phyloP scores from a whole-genome alignment of 176 grass and related monocot species.

The Themeda triandra region DNA sequence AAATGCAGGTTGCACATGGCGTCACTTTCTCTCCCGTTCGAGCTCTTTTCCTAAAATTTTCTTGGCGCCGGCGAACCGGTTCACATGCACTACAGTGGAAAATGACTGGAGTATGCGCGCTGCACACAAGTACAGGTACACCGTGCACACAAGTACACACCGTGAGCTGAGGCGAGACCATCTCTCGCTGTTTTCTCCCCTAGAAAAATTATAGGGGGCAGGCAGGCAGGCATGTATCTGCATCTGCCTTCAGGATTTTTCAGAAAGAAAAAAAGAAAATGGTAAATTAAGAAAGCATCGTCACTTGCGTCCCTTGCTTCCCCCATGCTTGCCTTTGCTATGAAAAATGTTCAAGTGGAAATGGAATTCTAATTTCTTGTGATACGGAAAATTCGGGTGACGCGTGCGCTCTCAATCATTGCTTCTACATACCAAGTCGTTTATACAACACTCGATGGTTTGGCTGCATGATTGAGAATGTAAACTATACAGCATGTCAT shows the following conservation, averaged over 20 bases:
- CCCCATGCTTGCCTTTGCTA: background rate
- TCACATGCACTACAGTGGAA: slow-evolving; percentile 51
- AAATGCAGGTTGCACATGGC: background rate
- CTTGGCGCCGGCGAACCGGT: background rate
- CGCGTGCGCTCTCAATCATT: slow-evolving; percentile 35
- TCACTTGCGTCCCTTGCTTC: background rate
- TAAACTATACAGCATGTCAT: background rate
- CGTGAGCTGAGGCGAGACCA: background rate
- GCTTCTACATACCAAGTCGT: background rate
- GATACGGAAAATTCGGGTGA: background rate
- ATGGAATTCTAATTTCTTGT: background rate
- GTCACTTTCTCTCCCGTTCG: background rate
- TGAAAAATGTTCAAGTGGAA: background rate
- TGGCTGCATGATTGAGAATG: slow-evolving; percentile 18
- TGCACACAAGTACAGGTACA: background rate
- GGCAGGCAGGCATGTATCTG: background rate
- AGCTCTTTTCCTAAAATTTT: background rate
- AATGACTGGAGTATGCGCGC: slow-evolving; percentile 29
- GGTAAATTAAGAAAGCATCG: background rate
- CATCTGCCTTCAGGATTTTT: background rate
- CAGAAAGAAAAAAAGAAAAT: background rate
- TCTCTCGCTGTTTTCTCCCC: background rate
- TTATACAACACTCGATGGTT: background rate
- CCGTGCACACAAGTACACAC: no score
- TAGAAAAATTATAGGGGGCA: background rate